Conservation (phyloP, 306 rosid genomes). For the Morella rubra region DNA sequence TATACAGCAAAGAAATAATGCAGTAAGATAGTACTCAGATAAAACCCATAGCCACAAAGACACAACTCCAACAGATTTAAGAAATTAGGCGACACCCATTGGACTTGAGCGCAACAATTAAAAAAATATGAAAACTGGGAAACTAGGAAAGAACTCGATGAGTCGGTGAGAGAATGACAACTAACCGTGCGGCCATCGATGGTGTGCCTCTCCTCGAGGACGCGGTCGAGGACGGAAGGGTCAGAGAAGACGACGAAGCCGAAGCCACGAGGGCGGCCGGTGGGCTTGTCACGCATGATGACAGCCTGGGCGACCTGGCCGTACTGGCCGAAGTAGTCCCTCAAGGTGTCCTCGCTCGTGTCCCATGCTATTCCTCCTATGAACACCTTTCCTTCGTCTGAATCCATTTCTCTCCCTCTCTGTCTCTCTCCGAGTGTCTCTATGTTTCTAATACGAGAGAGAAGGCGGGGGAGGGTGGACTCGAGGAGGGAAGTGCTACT, state of each 20-base stretch:
- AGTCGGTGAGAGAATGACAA: background rate
- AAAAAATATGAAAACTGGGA: no score
- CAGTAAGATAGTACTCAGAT: background rate
- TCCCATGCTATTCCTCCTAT: constrained; percentile 70
- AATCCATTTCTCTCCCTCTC: constrained; percentile 37
- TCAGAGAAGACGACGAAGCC: constrained; percentile 64
- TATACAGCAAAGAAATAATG: background rate
- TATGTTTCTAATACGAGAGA: no score
- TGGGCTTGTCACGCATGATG: constrained; percentile 63
- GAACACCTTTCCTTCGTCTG: constrained; percentile 64
- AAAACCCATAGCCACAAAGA: background rate
- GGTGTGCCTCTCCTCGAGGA: constrained; percentile 55
- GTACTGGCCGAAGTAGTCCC: constrained; percentile 49
- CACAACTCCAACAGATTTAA: background rate
- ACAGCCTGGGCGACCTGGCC: constrained; percentile 55
- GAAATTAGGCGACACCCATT: background rate
- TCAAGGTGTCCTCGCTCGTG: constrained; percentile 55
- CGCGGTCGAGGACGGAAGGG: constrained; percentile 51
- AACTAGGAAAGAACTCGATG: constrained; percentile 20
- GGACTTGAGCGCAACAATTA: background rate
- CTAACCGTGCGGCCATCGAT: constrained; percentile 58
- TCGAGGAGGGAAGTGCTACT: constrained; percentile 9
- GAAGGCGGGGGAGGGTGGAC: background rate
- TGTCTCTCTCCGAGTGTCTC: background rate
- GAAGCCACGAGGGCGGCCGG: constrained; percentile 61